A percentile compares a stretch with the other conserved stretches of the same genome.
These are phyloP conservation scores for Cenchrus fungigraminus DNA, from an alignment of 176 grass and related monocot species.

Conservation along the genomic window DNA sequence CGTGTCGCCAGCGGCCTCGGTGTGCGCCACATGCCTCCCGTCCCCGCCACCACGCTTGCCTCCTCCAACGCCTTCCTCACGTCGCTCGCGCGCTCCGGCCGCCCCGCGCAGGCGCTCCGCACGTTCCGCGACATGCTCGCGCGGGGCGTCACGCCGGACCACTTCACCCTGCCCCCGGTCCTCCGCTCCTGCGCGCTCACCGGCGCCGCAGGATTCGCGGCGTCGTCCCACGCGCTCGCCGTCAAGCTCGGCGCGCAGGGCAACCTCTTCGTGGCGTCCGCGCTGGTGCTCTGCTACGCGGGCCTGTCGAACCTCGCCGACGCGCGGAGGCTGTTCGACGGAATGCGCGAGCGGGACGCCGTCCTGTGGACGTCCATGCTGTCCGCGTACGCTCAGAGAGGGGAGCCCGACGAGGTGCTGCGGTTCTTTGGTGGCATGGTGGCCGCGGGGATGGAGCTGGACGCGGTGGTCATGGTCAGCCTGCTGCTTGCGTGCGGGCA, in stretches of 20 bases:
- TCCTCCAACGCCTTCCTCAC: constrained; percentile 58
- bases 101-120: constrained; percentile 41
- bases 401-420: constrained; percentile 48
- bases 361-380: constrained; percentile 85
- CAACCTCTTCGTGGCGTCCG: constrained; percentile 63
- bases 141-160: constrained; percentile 40
- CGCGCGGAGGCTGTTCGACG: constrained; percentile 68
- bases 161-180: constrained; percentile 69
- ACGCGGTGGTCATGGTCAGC: constrained; percentile 77
- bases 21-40: constrained; percentile 41
- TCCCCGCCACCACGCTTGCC: constrained; percentile 29
- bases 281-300: constrained; percentile 52
- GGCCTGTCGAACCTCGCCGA: constrained; percentile 43
- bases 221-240: constrained; percentile 54
- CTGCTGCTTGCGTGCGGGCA: constrained; percentile 63
- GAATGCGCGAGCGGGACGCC: constrained; percentile 61
- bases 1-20: constrained; percentile 15
- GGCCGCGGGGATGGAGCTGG: constrained; percentile 36
- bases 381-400: constrained; percentile 60
- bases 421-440: constrained; percentile 62
- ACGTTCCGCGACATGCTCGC: constrained; percentile 59
- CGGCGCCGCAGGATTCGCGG: constrained; percentile 30
- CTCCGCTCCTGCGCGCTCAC: constrained; percentile 58
- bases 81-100: constrained; percentile 57
- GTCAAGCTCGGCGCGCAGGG: constrained; percentile 53